Percentiles rank a stretch among this genome's conserved stretches.
These are phyloP conservation scores for Dendrostoma leiphaemia DNA, from an alignment of 2,329 filamentous ascomycete genomes.

Conservation along the genomic window DNA sequence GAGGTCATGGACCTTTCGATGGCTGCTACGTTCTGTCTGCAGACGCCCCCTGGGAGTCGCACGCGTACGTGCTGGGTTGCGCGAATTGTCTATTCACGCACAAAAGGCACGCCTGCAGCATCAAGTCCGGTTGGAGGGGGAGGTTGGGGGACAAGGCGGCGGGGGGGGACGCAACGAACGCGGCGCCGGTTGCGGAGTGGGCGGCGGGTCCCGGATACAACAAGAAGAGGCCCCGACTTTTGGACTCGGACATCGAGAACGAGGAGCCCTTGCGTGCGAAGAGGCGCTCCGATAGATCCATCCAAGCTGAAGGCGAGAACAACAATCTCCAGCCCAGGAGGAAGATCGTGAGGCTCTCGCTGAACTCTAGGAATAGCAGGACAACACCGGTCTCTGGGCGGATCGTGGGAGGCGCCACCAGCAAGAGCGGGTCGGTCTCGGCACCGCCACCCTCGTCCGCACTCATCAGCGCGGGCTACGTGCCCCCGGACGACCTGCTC, in stretches of 20 bases:
- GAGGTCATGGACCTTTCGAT: slow-evolving; percentile 10
- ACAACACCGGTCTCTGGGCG: background rate
- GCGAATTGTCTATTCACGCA: slow-evolving; percentile 16
- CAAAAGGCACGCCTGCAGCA: slow-evolving; percentile 4
- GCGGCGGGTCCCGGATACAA: background rate
- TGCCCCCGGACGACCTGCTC: slow-evolving; percentile 21
- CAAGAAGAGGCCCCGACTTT: slow-evolving; percentile 1
- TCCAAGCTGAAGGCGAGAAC: background rate
- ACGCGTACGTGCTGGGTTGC: background rate
- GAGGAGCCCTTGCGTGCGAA: background rate
- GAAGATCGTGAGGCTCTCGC: slow-evolving; percentile 2
- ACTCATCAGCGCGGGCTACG: slow-evolving; percentile 19
- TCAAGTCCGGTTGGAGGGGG: slow-evolving; percentile 8
- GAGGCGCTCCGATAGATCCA: background rate
- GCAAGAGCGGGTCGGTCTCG: too few species aligned
- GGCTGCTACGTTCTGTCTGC: slow-evolving; percentile 4
- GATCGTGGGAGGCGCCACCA: too few species aligned
- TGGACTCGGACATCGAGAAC: background rate
- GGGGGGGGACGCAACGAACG: too few species aligned
- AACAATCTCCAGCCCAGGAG: background rate
- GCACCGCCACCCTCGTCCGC: slow-evolving; percentile 11
- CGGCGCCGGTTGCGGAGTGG: slow-evolving; percentile 4
- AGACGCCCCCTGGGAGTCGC: background rate
- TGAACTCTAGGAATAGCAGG: background rate
- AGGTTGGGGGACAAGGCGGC: background rate